Evolutionary conservation across 306 rosid species (phyloP), one percentile per base, ranked within the genome.

Genomic region (Carpinus fangiana): DNA sequence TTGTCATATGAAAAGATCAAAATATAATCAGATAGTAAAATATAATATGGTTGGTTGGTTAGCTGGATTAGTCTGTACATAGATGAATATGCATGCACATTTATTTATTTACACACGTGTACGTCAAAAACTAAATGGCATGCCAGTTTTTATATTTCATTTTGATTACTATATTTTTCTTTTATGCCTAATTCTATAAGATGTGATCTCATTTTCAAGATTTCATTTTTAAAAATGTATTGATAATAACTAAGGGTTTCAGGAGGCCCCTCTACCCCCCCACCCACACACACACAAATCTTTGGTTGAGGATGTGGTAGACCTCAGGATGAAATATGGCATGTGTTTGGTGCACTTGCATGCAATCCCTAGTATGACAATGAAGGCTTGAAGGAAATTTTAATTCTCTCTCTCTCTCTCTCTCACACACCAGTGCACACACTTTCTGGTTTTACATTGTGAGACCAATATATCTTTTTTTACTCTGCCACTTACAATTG

Each of bases 401-500:
- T 38, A 11, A 66, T 66, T 20, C 72, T 66, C 72, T 41, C n/a
- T n/a, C n/a, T n/a, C n/a, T n/a, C n/a, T n/a, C 20, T n/a, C 72
- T 11, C 13, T 0, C 71, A 0, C 21, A 41, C 62, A 21, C 64
- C 10, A 1, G 4, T 28, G 1, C 62, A 70, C 70, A 61, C 70
- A 48, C n/a, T 72, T 38, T 66, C 85, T 70, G 14, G 54, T 16
- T 1, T 18, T 64, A 16, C 46, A 5, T 5, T 8, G n/a, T 34
- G 38, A 6, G 20, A 62, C 12, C 43, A 7, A 28, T 62, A 67
- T 57, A 23, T 47, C 65, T 61, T 34, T 66, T 54, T 68, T 38
- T 11, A 71, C 56, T 79, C 45, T 47, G 76, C 74, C 47, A 75
- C 64, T 16, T 78, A 54, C 73, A 0, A 56, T 73, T 78, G 70